phyloP scores from a whole-genome alignment of 768 basidiomycete species.

The Hygrocybe punicea region DNA sequence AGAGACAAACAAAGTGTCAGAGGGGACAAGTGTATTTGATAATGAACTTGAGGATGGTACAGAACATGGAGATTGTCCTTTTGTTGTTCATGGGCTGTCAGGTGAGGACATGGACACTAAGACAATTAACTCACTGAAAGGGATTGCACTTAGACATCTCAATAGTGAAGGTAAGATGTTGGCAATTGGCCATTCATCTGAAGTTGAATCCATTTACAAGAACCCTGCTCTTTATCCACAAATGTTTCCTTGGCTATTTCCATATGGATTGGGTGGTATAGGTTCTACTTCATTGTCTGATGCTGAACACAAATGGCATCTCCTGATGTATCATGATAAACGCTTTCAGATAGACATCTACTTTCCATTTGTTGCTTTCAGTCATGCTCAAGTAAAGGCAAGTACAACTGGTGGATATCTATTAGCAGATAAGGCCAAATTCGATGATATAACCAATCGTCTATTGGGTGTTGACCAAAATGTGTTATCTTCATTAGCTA shows the following conservation, averaged over 20 bases:
- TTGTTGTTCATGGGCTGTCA: conserved; percentile 37
- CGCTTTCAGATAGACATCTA: conserved; percentile 34
- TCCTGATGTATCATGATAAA: conserved; percentile 40
- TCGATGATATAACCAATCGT: conserved; percentile 21
- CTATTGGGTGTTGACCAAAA: conserved; percentile 22
- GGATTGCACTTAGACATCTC: conserved; percentile 23
- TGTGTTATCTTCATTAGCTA: conserved; percentile 18
- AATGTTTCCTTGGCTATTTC: conserved; percentile 41
- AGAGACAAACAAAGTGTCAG: conserved; percentile 4
- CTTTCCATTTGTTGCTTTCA: conserved; percentile 40
- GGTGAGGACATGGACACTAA: conserved; percentile 18
- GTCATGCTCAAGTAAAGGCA: conserved; percentile 37
- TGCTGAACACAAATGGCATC: conserved; percentile 18
- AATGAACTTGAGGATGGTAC: conserved; percentile 20
- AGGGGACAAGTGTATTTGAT: conserved; percentile 10
- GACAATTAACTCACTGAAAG: conserved; percentile 13
- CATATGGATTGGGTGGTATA: conserved; percentile 35
- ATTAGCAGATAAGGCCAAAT: conserved; percentile 22
- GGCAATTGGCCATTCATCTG: conserved; percentile 13
- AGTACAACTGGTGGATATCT: conserved; percentile 27
- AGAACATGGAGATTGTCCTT: conserved; percentile 30
- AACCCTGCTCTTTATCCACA: conserved; percentile 36
- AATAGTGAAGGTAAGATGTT: conserved; percentile 15
- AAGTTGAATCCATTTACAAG: conserved; percentile 21
- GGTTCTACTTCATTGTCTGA: conserved; percentile 18